Base-by-base conservation (phyloP, 176 grass and related monocot genomes). In the Carex cristatella region DNA sequence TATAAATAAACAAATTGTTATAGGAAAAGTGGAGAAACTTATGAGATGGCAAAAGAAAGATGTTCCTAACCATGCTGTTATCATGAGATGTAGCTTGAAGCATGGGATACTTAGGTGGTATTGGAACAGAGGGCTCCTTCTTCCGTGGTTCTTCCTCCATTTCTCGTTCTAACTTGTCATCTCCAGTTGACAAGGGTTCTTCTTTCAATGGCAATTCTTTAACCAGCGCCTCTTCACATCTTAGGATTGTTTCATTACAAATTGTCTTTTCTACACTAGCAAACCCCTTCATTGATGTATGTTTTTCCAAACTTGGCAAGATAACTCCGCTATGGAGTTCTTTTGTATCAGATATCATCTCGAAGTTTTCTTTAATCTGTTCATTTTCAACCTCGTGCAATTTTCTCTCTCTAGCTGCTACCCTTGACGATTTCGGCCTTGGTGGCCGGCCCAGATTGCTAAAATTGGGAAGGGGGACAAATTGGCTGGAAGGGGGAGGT, bases 41-140 rank as follows among this genome's bases (percentile, higher is more conserved):
- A 1, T 69, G 13, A 59, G 5, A 65, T 81, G 65, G 55, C 66
- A 56, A 69, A 27, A 27, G 75, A 28, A 82, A 60, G 18, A 55
- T 77, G 49, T 79, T 84, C 79, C 30, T 68, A 73, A 98, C 95
- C 89, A 90, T 93, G 91, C 74, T 98, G 91, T 87, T 95, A 83
- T 95, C 93, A 89, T 93, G 95, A 87, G 86, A 90, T 62, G 87
- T 90, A 75, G 93, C 82, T 66, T 86, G 88, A 92, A 93, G 84
- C 58, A 89, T 51, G 61, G 89, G 93, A 84, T 92, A 93, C 87
- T 67, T 90, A 48, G 88, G 89, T 49, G 83, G 85, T 71, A 65
- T 69, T 55, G 87, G 89, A 65, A 88, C 79, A 48, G 86, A 28
- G 51, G 63, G 69, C 56, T 64, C 57, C 30, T 80, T 86, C 56